A percentile compares a stretch with the other conserved stretches of the same genome.
phyloP scores from a whole-genome alignment of 1,139 yeast species.

The Yamadazyma sp. region DNA sequence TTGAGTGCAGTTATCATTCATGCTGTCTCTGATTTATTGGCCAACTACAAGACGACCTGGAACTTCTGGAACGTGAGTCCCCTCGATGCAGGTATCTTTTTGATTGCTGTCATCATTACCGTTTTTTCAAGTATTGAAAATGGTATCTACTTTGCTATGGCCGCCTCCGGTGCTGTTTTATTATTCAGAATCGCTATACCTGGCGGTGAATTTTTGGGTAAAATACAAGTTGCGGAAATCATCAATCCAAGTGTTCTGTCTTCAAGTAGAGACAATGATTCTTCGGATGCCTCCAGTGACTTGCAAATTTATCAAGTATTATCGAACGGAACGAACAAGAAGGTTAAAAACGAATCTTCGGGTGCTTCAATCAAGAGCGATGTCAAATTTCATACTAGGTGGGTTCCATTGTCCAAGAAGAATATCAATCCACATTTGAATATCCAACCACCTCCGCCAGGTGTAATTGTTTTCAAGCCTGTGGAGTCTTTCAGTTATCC shows the following conservation, averaged over 20 bases:
- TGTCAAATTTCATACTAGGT: constrained; percentile 58
- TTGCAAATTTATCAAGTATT: constrained; percentile 47
- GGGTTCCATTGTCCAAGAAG: constrained; percentile 74
- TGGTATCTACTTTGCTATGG: constrained; percentile 88
- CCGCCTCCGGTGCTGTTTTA: constrained; percentile 76
- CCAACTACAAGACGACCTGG: constrained; percentile 70
- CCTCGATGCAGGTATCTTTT: constrained; percentile 71
- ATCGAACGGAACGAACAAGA: constrained; percentile 26
- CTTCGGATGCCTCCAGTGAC: constrained; percentile 14
- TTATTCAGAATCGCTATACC: constrained; percentile 79
- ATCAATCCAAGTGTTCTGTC: constrained; percentile 50
- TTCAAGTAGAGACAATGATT: constrained; percentile 12
- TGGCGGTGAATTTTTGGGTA: constrained; percentile 79
- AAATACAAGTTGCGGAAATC: constrained; percentile 69
- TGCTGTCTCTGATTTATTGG: constrained; percentile 88
- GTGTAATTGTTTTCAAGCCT: constrained; percentile 83
- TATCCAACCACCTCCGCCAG: constrained; percentile 83
- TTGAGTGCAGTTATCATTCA: constrained; percentile 87
- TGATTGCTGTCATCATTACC: constrained; percentile 75
- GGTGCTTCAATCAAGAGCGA: constrained; percentile 29
- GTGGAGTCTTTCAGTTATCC: constrained; percentile 81
- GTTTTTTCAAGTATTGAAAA: constrained; percentile 81
- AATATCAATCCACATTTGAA: constrained; percentile 58
- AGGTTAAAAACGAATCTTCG: constrained; percentile 18
- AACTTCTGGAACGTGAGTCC: constrained; percentile 78